Evolutionary conservation across 352 stramenopile genomes (phyloP).

Genomic region (Thalassiosira delicatula): DNA sequence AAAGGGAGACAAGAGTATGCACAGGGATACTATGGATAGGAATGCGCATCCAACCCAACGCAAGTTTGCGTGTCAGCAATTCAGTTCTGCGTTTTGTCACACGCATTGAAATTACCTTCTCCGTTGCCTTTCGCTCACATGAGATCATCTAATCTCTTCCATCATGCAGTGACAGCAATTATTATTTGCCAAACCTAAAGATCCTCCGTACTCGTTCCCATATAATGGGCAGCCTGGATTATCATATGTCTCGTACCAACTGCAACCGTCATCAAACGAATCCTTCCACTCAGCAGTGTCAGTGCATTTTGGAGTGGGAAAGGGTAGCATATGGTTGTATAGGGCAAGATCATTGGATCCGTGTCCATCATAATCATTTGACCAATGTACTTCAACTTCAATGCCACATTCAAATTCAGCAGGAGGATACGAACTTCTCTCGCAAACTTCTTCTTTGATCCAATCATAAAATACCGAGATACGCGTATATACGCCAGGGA

Average conservation of each 20-base stretch:
- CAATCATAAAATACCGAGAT: not conserved
- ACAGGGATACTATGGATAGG: not conserved
- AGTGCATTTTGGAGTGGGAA: not conserved
- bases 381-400: not conserved
- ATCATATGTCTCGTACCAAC: not conserved
- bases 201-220: not conserved
- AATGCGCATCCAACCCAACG: too few species aligned
- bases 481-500: slow-evolving; percentile 2
- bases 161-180: slow-evolving; percentile 12
- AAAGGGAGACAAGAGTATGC: not conserved
- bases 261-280: not conserved
- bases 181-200: not conserved
- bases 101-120: too few species aligned
- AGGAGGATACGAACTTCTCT: not conserved
- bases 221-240: not conserved
- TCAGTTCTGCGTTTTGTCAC: too few species aligned
- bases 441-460: slow-evolving; percentile 4
- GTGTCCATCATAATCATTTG: too few species aligned
- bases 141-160: too few species aligned
- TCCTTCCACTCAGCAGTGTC: slow-evolving; percentile 7
- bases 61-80: too few species aligned
- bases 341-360: too few species aligned
- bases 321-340: too few species aligned
- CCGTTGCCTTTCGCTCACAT: too few species aligned
- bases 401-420: slow-evolving; percentile 4